A percentile compares a stretch with the other conserved stretches of the same genome.
Conservation (phyloP, 1,139 yeast species). For the Yamadazyma atlantica region DNA sequence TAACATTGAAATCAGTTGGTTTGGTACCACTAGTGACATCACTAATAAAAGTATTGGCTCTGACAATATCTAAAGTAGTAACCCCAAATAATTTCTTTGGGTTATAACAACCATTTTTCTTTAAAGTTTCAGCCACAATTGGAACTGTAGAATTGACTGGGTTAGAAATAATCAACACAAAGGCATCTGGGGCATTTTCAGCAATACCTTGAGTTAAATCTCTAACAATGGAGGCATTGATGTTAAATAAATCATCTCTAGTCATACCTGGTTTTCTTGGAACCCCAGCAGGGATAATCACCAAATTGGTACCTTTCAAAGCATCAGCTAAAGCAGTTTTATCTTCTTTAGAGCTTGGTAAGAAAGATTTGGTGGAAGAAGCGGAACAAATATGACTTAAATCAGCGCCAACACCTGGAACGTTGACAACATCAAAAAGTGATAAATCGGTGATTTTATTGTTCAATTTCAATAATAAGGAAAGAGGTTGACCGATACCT, state of each 20-base stretch:
- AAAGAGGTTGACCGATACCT: conserved; percentile 98
- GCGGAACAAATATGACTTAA: conserved; percentile 90
- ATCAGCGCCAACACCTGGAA: conserved; percentile 97
- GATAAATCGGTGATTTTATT: conserved; percentile 81
- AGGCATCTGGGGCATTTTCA: conserved; percentile 83
- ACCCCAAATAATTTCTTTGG: conserved; percentile 94
- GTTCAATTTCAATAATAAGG: conserved; percentile 85
- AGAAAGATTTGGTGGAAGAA: conserved; percentile 78
- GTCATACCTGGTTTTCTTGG: conserved; percentile 99
- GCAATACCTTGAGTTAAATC: conserved; percentile 90
- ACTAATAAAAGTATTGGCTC: conserved; percentile 90
- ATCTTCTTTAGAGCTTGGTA: conserved; percentile 68
- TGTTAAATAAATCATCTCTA: conserved; percentile 95
- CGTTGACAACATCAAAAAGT: conserved; percentile 88
- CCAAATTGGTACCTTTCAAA: conserved; percentile 79
- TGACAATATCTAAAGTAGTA: conserved; percentile 91
- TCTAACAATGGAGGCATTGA: conserved; percentile 94
- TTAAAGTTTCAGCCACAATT: conserved; percentile 92
- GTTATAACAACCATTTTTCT: conserved; percentile 83
- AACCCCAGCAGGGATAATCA: conserved; percentile 97
- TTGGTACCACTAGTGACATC: conserved; percentile 56
- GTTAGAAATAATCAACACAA: conserved; percentile 86
- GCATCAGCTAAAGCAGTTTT: conserved; percentile 75
- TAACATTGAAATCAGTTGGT: conserved; percentile 71
- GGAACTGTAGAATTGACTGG: conserved; percentile 99